Base-by-base conservation (phyloP, 805 yeast species). In the Saccharomyces jurei region DNA sequence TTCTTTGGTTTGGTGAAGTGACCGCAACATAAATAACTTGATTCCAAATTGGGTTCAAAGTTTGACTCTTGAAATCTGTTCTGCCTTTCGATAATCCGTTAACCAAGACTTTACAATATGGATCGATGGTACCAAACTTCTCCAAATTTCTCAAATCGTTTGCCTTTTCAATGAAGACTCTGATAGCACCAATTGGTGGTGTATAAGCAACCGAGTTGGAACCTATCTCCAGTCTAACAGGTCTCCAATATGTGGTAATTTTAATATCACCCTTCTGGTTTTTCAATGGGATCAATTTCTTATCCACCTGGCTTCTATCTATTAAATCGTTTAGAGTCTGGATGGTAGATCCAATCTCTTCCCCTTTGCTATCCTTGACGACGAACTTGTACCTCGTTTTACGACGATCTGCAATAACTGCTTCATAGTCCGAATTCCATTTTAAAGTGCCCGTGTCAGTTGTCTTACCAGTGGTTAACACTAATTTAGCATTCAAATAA, bases 161-260 rank as follows among this genome's bases (percentile, higher is more conserved):
- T 47, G 95, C 97, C 57, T 78, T 79, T 60, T 80, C 81, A 56
- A 94, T 70, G 56, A 79, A 76, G 29, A 94, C 76, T 65, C 97
- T 83, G 5, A 91, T 78, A 32, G 87, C 92, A 67, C 99, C 99
- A 67, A 92, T 85, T 50, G 99, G 99, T 55, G 89, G 89, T n/a
- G 89, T 82, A 73, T 90, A 92, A 51, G 92, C 94, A 61, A 84
- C 82, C 25, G 87, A 72, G 57, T 89, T 88, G 44, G 82, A 71
- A 17, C 86, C 86, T 52, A 83, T 81, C 56, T 72, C 77, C 64
- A 92, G 72, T 29, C 78, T 82, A 51, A 91, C 96, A 8, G 98
- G 92, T 70, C 86, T 89, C 97, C 97, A 94, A 52, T 75, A 71
- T 29, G 94, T 81, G 4, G 79, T 71, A 54, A 94, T 67, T 60